A percentile compares a stretch with the other conserved stretches of the same genome.
Evolutionary conservation across 495 filamentous ascomycete species (phyloP).

Genomic region (Tuber indicum): DNA sequence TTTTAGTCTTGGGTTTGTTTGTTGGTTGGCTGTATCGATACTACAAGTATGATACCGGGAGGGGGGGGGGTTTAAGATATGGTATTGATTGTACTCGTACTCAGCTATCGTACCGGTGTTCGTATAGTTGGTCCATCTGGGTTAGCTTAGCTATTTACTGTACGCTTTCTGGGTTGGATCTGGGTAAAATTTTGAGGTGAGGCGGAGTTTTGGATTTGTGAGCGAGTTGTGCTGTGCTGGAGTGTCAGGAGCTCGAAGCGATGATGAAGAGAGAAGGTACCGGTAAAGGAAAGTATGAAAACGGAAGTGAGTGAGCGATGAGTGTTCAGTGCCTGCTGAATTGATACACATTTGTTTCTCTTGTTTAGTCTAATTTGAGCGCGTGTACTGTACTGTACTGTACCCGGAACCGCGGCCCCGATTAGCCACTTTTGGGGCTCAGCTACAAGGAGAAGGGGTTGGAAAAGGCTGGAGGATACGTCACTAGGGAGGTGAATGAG

Average conservation of each 20-base stretch:
- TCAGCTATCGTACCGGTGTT: background rate
- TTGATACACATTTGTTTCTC: background rate
- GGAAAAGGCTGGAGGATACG: background rate
- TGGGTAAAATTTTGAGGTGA: background rate
- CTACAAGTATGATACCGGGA: no score
- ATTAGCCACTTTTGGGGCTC: constrained; percentile 2
- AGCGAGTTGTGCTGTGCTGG: background rate
- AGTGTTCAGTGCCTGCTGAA: background rate
- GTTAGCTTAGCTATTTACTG: background rate
- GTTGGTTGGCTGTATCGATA: background rate
- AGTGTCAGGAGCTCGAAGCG: background rate
- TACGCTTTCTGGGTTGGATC: background rate
- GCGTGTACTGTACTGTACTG: no score
- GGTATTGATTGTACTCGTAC: background rate
- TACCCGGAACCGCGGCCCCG: background rate
- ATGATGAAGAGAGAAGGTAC: background rate
- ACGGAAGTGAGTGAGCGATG: background rate
- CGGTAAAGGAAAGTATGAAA: background rate
- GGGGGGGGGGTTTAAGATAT: background rate
- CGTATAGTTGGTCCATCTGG: background rate
- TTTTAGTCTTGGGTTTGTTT: background rate
- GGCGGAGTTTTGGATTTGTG: background rate
- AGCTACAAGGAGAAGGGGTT: background rate
- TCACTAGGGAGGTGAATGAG: background rate
- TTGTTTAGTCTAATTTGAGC: background rate